Conservation (phyloP, 108 stramenopile genomes). For the Conticribra weissflogii region DNA sequence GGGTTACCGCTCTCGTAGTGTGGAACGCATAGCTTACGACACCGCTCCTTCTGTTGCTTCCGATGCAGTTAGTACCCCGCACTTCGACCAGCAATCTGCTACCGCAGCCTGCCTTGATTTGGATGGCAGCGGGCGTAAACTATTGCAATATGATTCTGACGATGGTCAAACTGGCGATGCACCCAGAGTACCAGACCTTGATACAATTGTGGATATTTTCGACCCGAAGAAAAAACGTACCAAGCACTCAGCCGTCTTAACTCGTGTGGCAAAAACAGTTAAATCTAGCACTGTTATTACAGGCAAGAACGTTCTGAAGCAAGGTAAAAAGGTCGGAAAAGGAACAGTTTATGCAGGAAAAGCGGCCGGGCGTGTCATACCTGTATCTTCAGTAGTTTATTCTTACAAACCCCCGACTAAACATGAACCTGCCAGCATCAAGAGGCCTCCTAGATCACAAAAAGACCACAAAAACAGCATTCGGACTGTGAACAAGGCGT, state of each 20-base stretch:
- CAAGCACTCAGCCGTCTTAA: conserved; percentile 40
- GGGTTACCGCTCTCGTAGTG: too few relatives aligned
- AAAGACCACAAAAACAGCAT: conserved; percentile 48
- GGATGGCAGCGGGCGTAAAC: too few relatives aligned
- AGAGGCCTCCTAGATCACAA: conserved; percentile 11
- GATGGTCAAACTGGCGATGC: too few relatives aligned
- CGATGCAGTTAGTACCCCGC: too few relatives aligned
- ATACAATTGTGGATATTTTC: not conserved
- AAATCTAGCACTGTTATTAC: conserved; percentile 55
- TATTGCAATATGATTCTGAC: too few relatives aligned
- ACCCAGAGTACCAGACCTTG: not conserved
- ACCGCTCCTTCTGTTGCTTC: too few relatives aligned
- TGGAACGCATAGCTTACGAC: too few relatives aligned
- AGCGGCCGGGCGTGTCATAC: conserved; percentile 30
- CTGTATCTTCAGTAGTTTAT: conserved; percentile 34
- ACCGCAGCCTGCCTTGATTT: too few relatives aligned
- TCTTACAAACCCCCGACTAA: conserved; percentile 37
- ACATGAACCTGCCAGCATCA: conserved; percentile 41
- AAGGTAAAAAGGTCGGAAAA: conserved; percentile 58
- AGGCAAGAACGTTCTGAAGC: conserved; percentile 57
- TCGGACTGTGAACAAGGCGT: conserved; percentile 22
- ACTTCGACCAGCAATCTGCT: too few relatives aligned
- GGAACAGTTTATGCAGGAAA: conserved; percentile 58
- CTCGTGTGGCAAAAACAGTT: conserved; percentile 54
- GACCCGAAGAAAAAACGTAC: conserved; percentile 32